Evolutionary conservation across 345 rosid genomes (phyloP), one percentile per base, ranked within the genome.

Genomic region (Chamaenerion angustifolium): DNA sequence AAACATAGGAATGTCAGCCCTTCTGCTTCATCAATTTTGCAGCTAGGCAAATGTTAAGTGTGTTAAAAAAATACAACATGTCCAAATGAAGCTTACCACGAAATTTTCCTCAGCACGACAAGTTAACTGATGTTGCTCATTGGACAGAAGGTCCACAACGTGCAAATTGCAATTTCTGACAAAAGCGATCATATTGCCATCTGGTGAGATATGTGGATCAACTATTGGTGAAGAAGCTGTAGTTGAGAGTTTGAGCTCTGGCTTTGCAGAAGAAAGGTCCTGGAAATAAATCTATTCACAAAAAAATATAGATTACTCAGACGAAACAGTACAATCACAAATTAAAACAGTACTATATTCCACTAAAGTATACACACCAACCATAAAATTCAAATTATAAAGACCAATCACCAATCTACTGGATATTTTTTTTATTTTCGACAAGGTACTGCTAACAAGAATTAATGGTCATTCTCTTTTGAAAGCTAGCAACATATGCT

Each of bases 41-140:
- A 31, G 37, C 37, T 31, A 7, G 37, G 37, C 6, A 31, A 7
- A 31, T 5, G 37, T 31, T 31, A 31, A 31, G 37, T 15, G 3
- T 43, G 12, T 16, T 21, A 11, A 53, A 48, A 54, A 40, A 12
- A 6, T 19, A 37, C 43, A 16, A 18, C 6, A n/a, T 16, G 2
- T 25, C 7, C 14, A 17, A 18, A 16, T 16, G 3, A 18, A 46
- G 68, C 78, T 76, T 64, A 92, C 98, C 75, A 86, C 17, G 12
- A 52, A 51, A 56, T 57, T 58, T 65, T 77, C 93, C 23, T 69
- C 64, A 57, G 98, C 83, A 62, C 83, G 87, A 47, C 14, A 45
- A n/a, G 48, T 45, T 45, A 45, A 17, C 8, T n/a, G 16, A n/a
- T 14, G 14, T 10, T 45, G 17, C 18, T 45, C 48, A 45, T 45